Evolutionary conservation across 805 yeast species (phyloP), one percentile per base, ranked within the genome.

Genomic region (Myxozyma mucilagina): DNA sequence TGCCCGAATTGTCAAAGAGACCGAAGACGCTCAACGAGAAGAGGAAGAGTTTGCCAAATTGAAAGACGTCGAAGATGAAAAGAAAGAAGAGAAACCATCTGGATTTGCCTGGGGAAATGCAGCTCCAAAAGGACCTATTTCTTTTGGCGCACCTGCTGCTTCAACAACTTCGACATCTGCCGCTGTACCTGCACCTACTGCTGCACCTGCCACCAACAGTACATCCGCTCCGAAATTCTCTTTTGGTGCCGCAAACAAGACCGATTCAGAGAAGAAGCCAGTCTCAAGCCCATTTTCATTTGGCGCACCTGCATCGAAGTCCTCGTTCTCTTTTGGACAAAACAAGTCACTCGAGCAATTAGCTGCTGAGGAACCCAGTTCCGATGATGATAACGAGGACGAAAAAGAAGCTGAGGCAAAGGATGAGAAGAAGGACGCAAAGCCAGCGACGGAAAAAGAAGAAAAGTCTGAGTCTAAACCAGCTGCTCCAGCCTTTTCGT

Each of bases 41-140:
- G 56, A 45, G 13, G 60, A 43, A 24, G 64, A 60, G 16, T 56
- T 57, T 60, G 64, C 60, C 7, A 47, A 51, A 14, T 18, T 57
- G 7, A 52, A 51, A 38, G 61, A 57, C 20, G 61, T 52, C 13
- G 44, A 49, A 29, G 45, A 42, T 1, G 24, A 55, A n/a, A 52
- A 34, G 34, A 38, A 36, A 43, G 35, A 49, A 18, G 39, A 39
- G 39, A 39, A 38, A 13, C 49, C 63, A n/a, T 54, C 48, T 35
- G 54, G 44, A n/a, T 59, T 59, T 43, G 14, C 53, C 7, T 61
- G 61, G 55, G 55, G 48, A 6, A 18, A 59, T 18, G 44, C 59
- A 14, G 49, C 60, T 6, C 54, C 60, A 11, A 20, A 57, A 6
- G 50, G 50, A 20, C 49, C 56, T n/a, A 20, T 53, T 13, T 53